phyloP scores from a whole-genome alignment of 2,329 filamentous ascomycete genomes.

The Teratosphaeria viscida region DNA sequence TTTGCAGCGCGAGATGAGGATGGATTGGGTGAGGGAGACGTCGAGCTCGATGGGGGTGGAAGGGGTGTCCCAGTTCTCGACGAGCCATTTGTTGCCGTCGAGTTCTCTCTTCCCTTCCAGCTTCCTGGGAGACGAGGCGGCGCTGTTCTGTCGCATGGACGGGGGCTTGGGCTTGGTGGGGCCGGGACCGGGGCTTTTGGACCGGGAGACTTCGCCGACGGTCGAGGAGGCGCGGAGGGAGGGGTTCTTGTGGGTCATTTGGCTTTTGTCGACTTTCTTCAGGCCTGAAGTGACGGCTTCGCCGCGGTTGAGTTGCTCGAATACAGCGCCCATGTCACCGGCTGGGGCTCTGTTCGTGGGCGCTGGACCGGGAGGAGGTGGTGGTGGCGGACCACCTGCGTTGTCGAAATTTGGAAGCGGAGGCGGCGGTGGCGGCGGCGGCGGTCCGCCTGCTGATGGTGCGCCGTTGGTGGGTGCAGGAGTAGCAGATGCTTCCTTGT shows the following conservation, averaged over 20 bases:
- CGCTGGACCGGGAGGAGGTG: slow-evolving; percentile 34
- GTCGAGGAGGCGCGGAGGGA: slow-evolving; percentile 63
- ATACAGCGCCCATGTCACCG: slow-evolving; percentile 73
- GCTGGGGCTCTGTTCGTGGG: slow-evolving; percentile 33
- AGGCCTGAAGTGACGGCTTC: slow-evolving; percentile 78
- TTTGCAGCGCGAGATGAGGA: slow-evolving; percentile 85
- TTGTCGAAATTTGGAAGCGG: slow-evolving; percentile 20
- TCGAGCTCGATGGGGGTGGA: slow-evolving; percentile 68
- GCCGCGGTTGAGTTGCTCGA: slow-evolving; percentile 83
- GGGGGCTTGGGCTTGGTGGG: slow-evolving; percentile 46
- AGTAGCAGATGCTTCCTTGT: slow-evolving; percentile 45
- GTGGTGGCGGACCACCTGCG: slow-evolving; percentile 51
- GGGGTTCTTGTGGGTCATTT: slow-evolving; percentile 99
- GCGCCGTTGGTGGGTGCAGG: slow-evolving; percentile 24
- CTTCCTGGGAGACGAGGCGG: slow-evolving; percentile 12
- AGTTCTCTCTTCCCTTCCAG: slow-evolving; percentile 35
- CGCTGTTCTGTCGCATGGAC: slow-evolving; percentile 37
- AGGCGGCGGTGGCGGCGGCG: slow-evolving; percentile 53
- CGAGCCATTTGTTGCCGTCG: slow-evolving; percentile 75
- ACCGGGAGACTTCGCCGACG: slow-evolving; percentile 52
- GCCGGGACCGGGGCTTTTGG: slow-evolving; percentile 77
- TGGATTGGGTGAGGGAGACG: slow-evolving; percentile 72
- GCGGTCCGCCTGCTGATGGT: slow-evolving; percentile 18
- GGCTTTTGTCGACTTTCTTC: slow-evolving; percentile 83
- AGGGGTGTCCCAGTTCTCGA: slow-evolving; percentile 84